These are phyloP conservation scores for Aegilops bicornis DNA, from an alignment of 176 grass and related monocot genomes.

Conservation along the genomic window DNA sequence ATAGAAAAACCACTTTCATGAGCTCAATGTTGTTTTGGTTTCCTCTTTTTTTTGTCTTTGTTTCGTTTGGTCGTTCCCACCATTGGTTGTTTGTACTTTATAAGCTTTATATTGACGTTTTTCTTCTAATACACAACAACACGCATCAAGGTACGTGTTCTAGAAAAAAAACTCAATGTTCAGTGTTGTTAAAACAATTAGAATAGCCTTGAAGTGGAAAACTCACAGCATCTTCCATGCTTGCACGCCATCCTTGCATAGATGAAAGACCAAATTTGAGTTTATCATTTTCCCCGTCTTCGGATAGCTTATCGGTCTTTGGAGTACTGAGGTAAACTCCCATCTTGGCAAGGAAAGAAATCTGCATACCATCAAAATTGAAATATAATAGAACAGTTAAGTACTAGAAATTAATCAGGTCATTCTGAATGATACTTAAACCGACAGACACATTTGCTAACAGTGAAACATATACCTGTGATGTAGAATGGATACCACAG, in stretches of 20 bases:
- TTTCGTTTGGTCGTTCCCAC: not conserved
- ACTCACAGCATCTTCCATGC: constrained; percentile 98
- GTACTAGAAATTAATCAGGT: constrained; percentile 20
- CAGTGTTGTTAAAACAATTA: constrained; percentile 14
- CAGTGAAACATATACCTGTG: not conserved
- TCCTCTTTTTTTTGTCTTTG: not conserved
- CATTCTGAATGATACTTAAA: constrained; percentile 5
- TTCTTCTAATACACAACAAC: not conserved
- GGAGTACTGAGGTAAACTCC: constrained; percentile 93
- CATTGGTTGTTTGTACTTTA: not conserved
- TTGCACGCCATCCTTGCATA: constrained; percentile 99
- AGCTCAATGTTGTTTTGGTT: not conserved
- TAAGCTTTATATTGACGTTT: not conserved
- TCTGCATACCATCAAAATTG: not conserved
- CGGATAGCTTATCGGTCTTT: constrained; percentile 85
- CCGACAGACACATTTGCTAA: not conserved
- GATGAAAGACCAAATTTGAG: constrained; percentile 86
- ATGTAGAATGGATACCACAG: not conserved
- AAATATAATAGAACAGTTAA: constrained; percentile 16
- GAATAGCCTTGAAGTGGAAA: constrained; percentile 17
- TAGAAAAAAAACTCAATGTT: not conserved
- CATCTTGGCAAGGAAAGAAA: constrained; percentile 50
- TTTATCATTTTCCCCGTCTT: constrained; percentile 66
- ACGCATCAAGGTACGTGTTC: not conserved
- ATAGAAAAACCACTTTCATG: not conserved